Evolutionary conservation across 2,329 filamentous ascomycete species (phyloP).

Genomic region (Lithohypha guttulata): DNA sequence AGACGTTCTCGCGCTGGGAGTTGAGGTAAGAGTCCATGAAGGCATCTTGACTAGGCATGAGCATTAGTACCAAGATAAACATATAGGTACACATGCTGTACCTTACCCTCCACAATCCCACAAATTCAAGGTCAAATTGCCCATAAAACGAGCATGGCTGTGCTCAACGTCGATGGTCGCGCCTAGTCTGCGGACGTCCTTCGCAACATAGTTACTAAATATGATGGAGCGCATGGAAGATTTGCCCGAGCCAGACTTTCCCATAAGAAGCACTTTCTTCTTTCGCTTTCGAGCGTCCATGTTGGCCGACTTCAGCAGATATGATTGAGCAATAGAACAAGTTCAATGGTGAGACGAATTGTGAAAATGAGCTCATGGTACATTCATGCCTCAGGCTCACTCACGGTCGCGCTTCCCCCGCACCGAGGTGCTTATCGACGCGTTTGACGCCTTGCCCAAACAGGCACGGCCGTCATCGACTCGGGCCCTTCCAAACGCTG

Average conservation of each 20-base stretch:
- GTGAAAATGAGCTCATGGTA: neutral
- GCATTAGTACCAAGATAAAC: conserved; percentile 1
- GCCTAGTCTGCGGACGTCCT: conserved; percentile 82
- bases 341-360: neutral
- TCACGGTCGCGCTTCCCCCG: conserved; percentile 1
- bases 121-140: conserved; percentile 90
- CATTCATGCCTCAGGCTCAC: neutral
- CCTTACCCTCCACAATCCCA: conserved; percentile 90
- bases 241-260: conserved; percentile 93
- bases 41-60: conserved; percentile 68
- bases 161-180: conserved; percentile 98
- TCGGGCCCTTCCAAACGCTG: neutral
- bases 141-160: conserved; percentile 97
- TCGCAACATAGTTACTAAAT: conserved; percentile 97
- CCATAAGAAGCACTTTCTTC: conserved; percentile 82
- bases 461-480: conserved; percentile 3
- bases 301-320: conserved; percentile 5
- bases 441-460: conserved; percentile 1
- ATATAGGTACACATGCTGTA: conserved; percentile 9
- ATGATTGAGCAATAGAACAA: neutral
- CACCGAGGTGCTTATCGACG: conserved; percentile 7
- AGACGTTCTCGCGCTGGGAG: conserved; percentile 90
- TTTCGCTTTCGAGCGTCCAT: conserved; percentile 53
- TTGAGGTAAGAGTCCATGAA: conserved; percentile 98
- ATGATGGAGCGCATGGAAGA: conserved; percentile 98